Base-by-base conservation (phyloP, 148 eudicot species). In the Persicaria tinctoria region DNA sequence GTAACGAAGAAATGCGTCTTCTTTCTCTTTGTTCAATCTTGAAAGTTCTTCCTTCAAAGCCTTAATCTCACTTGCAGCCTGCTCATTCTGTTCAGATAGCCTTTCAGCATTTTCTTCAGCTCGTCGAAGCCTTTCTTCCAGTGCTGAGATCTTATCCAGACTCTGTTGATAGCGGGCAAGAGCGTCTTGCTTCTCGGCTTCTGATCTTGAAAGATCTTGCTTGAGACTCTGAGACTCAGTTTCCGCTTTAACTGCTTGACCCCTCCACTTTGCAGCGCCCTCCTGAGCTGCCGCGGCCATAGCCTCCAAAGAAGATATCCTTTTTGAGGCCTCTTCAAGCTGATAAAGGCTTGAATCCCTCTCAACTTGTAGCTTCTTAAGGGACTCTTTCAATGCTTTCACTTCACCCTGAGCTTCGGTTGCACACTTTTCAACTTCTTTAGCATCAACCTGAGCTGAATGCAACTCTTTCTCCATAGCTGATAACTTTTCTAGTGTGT, bases 21-120 rank as follows among this genome's bases (percentile, higher is more conserved):
- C 90, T 80, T 80, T 90, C 85, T 85, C 89, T 72, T 78, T 85
- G 46, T 78, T 85, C 53, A 88, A 56, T 53, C 82, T 85, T 56
- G 76, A 70, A 54, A 92, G 75, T 78, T 89, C 85, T 70, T 75
- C 85, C 83, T 86, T 84, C 82, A 95, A 85, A 49, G 68, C 60
- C 72, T 82, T 80, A 4, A 84, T 87, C 79, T 95, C 92, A 76
- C 63, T 83, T 79, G 85, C 86, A 41, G 97, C 87, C 64, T 79
- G 78, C 46, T 80, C 80, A 45, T 85, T 86, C 82, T 80, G 83
- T 75, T 83, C 83, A 23, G 23, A 68, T 68, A 85, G 81, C 75
- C 79, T 16, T 73, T 57, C 77, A 71, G 85, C 83, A 73, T 83
- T 76, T 81, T 85, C 86, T 79, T 84, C 84, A 6, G 82, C 78